phyloP scores from a whole-genome alignment of 176 grass and related monocot genomes.

The Phyllostachys edulis region DNA sequence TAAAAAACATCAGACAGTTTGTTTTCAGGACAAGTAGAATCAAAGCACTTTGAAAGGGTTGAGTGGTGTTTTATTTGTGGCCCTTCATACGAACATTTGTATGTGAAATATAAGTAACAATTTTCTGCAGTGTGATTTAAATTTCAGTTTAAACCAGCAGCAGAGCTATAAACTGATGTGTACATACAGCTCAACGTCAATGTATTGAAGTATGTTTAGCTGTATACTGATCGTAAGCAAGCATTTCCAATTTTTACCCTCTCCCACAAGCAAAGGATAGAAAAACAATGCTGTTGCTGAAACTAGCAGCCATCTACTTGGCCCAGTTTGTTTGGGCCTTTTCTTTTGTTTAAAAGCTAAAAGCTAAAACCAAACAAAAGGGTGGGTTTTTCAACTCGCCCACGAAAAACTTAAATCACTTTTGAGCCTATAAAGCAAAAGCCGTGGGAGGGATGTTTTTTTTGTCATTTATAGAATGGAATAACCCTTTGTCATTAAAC shows the following conservation, averaged over 20 bases:
- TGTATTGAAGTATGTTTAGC: not conserved
- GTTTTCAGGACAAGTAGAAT: not conserved
- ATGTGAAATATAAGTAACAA: constrained; percentile 33
- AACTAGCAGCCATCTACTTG: not conserved
- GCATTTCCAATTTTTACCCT: not conserved
- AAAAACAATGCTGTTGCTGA: not conserved
- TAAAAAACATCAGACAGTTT: not conserved
- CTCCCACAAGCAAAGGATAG: not conserved
- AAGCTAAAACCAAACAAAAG: too few relatives aligned
- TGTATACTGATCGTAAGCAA: not conserved
- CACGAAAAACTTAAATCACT: too few relatives aligned
- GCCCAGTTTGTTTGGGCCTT: too few relatives aligned
- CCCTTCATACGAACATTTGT: not conserved
- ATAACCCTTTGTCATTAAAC: too few relatives aligned
- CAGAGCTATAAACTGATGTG: not conserved
- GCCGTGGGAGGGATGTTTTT: too few relatives aligned
- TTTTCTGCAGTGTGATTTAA: not conserved
- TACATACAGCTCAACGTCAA: not conserved
- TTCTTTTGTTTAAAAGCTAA: too few relatives aligned
- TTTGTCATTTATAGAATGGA: too few relatives aligned
- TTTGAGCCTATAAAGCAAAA: too few relatives aligned
- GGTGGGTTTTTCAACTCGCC: too few relatives aligned
- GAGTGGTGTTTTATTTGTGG: not conserved
- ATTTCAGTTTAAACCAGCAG: not conserved
- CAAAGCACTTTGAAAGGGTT: not conserved